Base-by-base conservation (phyloP, 2,329 filamentous ascomycete genomes). In the Aspergillus sp. region DNA sequence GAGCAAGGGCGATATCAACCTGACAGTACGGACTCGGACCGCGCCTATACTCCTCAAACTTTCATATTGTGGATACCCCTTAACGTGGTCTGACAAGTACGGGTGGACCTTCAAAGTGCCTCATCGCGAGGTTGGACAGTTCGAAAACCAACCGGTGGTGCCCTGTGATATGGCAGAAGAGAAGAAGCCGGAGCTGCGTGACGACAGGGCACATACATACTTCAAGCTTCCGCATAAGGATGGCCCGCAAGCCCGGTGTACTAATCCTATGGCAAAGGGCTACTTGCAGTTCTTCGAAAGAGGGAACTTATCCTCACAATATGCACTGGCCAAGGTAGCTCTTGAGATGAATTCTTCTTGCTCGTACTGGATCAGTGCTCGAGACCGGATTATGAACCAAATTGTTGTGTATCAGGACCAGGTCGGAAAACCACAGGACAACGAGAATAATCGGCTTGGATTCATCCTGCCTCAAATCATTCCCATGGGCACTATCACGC, bases 291-390 rank as follows among this genome's bases (percentile, higher is more conserved):
- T 94, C 64, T 97, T 98, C 59, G 93, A 98, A 59, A 86, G 86
- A 33, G 91, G 89, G 0, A 87, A 79, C 0, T 72, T 98, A 3
- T 87, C 88, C 0, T 97, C 91, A 0, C 85, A 95, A 64, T 97
- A 85, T 59, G 65, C 82, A 0, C 91, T 96, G 59, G 93, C 93
- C 0, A 97, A 94, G 61, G 89, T 95, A 64, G 93, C 94, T 0
- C 73, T 98, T 39, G 86, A 97, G 57, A 98, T 98, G 93, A 98
- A 98, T 58, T 89, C 93, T 0, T 95, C 89, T 0, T 98, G 94
- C 64, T 97, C 91, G 0, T 98, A 98, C 68, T 98, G 94, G 93
- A 97, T 98, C 57, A 95, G 88, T 59, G 90, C 93, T 10, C 80
- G 93, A 51, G 88, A 95, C 61, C 78, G 93, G 43, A 98, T 98